Percentiles rank a stretch among this genome's conserved stretches.
Evolutionary conservation across 2,329 filamentous ascomycete genomes (phyloP).

Genomic region (Thelonectria blattea): DNA sequence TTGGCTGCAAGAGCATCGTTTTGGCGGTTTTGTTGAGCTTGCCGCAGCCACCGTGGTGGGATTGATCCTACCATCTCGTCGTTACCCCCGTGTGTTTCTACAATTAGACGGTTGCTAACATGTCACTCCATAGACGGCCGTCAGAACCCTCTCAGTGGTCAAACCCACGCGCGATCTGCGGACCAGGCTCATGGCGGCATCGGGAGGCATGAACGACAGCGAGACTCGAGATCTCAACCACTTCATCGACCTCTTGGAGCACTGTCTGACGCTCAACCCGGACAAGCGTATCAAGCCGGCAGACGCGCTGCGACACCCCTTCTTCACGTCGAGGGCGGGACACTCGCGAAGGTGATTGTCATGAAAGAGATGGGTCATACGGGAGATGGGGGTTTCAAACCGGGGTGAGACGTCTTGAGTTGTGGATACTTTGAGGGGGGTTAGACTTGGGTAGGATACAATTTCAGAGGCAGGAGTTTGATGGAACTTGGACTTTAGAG

Average conservation of each 20-base stretch:
- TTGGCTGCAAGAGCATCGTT: constrained; percentile 14
- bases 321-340: constrained; percentile 63
- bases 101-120: constrained; percentile 30
- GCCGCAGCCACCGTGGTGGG: constrained; percentile 15
- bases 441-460: constrained; percentile 17
- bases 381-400: not conserved
- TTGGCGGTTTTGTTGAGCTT: constrained; percentile 26
- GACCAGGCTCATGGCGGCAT: constrained; percentile 76
- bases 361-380: constrained; percentile 6
- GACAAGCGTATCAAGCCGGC: constrained; percentile 88
- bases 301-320: constrained; percentile 88
- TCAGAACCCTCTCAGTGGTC: constrained; percentile 70
- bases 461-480: constrained; percentile 15
- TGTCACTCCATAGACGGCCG: constrained; percentile 59
- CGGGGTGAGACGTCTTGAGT: not conserved
- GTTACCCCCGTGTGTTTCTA: constrained; percentile 8
- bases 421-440: constrained; percentile 1
- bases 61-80: constrained; percentile 22
- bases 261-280: constrained; percentile 86
- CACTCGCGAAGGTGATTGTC: constrained; percentile 32
- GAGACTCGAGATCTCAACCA: constrained; percentile 80
- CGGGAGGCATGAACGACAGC: constrained; percentile 73
- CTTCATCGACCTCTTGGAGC: constrained; percentile 87
- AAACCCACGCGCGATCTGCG: constrained; percentile 85
- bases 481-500: not conserved